Evolutionary conservation across 345 rosid species (phyloP).

Genomic region (Lepidium didymum): DNA sequence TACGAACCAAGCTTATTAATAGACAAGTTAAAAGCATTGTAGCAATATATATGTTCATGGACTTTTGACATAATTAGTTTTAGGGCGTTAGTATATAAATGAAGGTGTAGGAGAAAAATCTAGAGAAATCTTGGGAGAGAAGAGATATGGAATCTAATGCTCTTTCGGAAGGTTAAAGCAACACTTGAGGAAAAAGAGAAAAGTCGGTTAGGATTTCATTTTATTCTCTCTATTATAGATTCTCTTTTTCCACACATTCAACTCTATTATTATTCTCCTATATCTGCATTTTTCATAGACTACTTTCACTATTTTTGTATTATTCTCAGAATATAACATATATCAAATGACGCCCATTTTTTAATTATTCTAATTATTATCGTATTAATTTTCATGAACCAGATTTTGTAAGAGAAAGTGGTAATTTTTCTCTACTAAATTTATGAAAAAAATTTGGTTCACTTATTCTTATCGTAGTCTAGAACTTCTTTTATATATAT

Average conservation of each 20-base stretch:
- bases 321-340: background rate
- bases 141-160: constrained; percentile 15
- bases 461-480: background rate
- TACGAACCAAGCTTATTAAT: background rate
- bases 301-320: background rate
- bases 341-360: background rate
- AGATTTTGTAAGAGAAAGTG: background rate
- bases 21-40: background rate
- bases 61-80: background rate
- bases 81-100: background rate
- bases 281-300: background rate
- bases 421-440: background rate
- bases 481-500: background rate
- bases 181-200: background rate
- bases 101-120: background rate
- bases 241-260: constrained; percentile 10
- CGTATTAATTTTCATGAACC: background rate
- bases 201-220: constrained; percentile 4
- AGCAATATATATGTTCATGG: background rate
- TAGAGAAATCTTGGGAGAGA: constrained; percentile 17
- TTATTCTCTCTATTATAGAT: constrained; percentile 15
- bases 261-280: background rate
- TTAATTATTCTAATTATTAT: background rate
- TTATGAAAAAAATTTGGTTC: background rate
- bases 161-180: constrained; percentile 8